Evolutionary conservation across 805 yeast species (phyloP).

Genomic region (Yamadazyma endophytica): DNA sequence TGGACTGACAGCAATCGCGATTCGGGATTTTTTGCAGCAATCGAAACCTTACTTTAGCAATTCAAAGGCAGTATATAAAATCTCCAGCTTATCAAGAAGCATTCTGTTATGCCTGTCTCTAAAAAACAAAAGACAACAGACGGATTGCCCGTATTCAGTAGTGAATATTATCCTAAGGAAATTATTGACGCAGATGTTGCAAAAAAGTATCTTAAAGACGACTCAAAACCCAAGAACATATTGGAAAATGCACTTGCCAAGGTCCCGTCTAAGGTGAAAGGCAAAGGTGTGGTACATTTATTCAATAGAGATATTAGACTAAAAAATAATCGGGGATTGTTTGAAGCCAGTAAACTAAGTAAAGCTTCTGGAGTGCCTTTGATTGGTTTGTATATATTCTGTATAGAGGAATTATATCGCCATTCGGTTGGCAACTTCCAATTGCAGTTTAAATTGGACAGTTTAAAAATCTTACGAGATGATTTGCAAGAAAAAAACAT

Average conservation of each 20-base stretch:
- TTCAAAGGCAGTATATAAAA: too few relatives aligned
- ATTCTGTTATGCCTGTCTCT: background rate
- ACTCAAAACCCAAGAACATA: constrained; percentile 24
- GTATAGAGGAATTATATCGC: constrained; percentile 35
- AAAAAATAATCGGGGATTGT: constrained; percentile 41
- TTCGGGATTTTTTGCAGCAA: too few relatives aligned
- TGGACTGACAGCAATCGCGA: too few relatives aligned
- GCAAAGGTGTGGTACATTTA: constrained; percentile 39
- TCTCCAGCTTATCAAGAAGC: background rate
- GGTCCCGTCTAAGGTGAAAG: constrained; percentile 4
- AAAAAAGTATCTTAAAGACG: constrained; percentile 22
- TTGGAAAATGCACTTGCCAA: constrained; percentile 8
- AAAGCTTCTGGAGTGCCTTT: constrained; percentile 25
- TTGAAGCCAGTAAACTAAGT: constrained; percentile 30
- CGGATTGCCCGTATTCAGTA: constrained; percentile 8
- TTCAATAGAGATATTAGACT: constrained; percentile 45
- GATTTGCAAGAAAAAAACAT: constrained; percentile 30
- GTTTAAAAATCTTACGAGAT: constrained; percentile 25
- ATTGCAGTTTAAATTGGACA: constrained; percentile 31
- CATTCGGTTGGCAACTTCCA: constrained; percentile 44
- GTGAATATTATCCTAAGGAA: constrained; percentile 11
- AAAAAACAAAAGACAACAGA: background rate
- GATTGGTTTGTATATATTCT: constrained; percentile 38
- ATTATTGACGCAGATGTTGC: constrained; percentile 6
- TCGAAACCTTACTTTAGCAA: too few relatives aligned